Evolutionary conservation across 495 filamentous ascomycete genomes (phyloP).

Genomic region (Viridothelium virens): DNA sequence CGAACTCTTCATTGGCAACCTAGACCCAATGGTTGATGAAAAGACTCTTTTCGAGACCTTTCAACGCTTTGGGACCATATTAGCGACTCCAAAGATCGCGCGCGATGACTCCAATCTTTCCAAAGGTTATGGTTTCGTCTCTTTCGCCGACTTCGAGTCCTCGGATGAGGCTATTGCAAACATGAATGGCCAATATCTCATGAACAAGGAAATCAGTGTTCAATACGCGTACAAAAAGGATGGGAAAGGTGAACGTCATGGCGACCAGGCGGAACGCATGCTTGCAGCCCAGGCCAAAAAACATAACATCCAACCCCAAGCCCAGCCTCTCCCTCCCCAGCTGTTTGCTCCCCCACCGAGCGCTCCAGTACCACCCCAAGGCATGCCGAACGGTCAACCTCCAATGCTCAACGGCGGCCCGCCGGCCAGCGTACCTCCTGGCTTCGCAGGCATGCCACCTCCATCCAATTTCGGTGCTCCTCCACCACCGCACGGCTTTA

Average conservation of each 20-base stretch:
- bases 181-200: conserved; percentile 95
- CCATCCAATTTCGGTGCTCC: background rate
- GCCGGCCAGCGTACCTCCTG: conserved; percentile 31
- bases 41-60: conserved; percentile 98
- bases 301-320: conserved; percentile 76
- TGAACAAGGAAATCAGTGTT: conserved; percentile 91
- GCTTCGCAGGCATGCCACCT: conserved; percentile 1
- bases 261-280: conserved; percentile 88
- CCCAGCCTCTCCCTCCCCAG: conserved; percentile 48
- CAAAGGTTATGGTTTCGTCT: conserved; percentile 96
- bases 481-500: conserved; percentile 34
- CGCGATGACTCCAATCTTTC: conserved; percentile 84
- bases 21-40: conserved; percentile 92
- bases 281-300: conserved; percentile 87
- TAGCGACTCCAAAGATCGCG: conserved; percentile 84
- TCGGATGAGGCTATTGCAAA: conserved; percentile 83
- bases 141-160: conserved; percentile 88
- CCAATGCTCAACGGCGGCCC: conserved; percentile 36
- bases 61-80: conserved; percentile 78
- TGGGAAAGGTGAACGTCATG: conserved; percentile 92
- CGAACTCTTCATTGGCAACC: conserved; percentile 93
- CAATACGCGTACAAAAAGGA: conserved; percentile 99
- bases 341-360: conserved; percentile 35
- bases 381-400: conserved; percentile 50
- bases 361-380: conserved; percentile 40